These are phyloP conservation scores for Penicillium manginii DNA, from an alignment of 495 filamentous ascomycete genomes.

Conservation along the genomic window DNA sequence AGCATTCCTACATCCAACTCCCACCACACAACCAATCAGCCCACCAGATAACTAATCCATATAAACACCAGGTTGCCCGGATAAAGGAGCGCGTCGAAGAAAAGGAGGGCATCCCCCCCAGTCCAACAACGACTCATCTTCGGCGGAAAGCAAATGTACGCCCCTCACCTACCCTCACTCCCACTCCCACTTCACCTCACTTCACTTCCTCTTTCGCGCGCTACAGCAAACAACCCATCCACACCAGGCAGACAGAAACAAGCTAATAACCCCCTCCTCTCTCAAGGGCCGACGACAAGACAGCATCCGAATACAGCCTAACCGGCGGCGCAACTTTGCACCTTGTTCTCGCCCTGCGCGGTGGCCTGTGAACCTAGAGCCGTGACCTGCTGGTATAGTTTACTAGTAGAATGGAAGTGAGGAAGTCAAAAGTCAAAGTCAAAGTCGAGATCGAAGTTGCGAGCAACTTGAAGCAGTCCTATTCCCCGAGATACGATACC, in stretches of 20 bases:
- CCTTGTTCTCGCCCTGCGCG: constrained; percentile 90
- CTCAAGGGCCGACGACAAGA: constrained; percentile 86
- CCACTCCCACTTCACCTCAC: background rate
- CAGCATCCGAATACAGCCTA: constrained; percentile 80
- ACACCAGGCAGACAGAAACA: background rate
- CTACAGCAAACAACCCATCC: background rate
- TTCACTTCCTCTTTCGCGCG: background rate
- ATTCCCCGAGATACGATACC: no score
- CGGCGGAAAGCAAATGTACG: constrained; percentile 96
- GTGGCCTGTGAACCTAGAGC: constrained; percentile 43
- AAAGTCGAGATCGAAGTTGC: no score
- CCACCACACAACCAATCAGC: background rate
- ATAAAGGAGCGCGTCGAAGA: constrained; percentile 99
- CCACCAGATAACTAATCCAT: background rate
- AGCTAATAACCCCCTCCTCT: background rate
- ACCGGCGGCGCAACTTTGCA: constrained; percentile 94
- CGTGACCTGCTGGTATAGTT: no score
- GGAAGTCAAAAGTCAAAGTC: no score
- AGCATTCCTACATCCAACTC: background rate
- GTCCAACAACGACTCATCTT: constrained; percentile 96
- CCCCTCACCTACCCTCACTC: constrained; percentile 5
- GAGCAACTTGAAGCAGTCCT: constrained; percentile 7
- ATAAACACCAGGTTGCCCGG: constrained; percentile 69
- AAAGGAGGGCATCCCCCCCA: constrained; percentile 97
- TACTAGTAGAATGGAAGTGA: no score